Evolutionary conservation across 352 stramenopile genomes (phyloP).

Genomic region (Blastocystis sp.): DNA sequence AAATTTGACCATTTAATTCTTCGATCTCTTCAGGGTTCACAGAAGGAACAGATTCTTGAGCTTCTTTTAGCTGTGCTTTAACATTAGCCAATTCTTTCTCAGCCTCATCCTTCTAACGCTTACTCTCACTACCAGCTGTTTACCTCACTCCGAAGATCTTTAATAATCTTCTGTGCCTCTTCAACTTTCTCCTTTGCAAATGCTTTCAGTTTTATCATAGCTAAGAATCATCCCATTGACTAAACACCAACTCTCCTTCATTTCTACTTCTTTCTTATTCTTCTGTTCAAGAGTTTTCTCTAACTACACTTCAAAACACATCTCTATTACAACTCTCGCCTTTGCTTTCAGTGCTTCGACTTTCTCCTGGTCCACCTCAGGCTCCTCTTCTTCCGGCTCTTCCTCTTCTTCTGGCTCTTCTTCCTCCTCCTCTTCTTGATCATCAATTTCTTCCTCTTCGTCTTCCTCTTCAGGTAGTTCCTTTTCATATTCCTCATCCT

Average conservation of each 20-base stretch:
- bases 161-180: conserved; percentile 4
- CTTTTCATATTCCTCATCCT: conserved; percentile 39
- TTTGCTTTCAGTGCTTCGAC: not conserved
- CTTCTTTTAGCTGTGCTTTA: not conserved
- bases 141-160: not conserved
- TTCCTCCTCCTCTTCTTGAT: conserved; percentile 16
- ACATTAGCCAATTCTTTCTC: conserved; percentile 7
- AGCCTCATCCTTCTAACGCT: conserved; percentile 13
- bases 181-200: conserved; percentile 56
- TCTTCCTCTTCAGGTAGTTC: conserved; percentile 16
- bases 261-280: conserved; percentile 1
- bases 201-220: conserved; percentile 4
- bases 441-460: conserved; percentile 6
- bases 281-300: not conserved
- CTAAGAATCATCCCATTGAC: not conserved
- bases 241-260: conserved; percentile 11
- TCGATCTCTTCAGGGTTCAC: conserved; percentile 27
- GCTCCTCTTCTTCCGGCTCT: conserved; percentile 33
- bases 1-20: conserved; percentile 51
- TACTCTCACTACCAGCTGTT: not conserved
- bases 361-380: not conserved
- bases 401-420: conserved; percentile 31
- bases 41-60: not conserved
- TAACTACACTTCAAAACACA: not conserved
- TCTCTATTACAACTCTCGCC: not conserved